phyloP scores from a whole-genome alignment of 495 filamentous ascomycete species.

The Aspergillus avenaceus region DNA sequence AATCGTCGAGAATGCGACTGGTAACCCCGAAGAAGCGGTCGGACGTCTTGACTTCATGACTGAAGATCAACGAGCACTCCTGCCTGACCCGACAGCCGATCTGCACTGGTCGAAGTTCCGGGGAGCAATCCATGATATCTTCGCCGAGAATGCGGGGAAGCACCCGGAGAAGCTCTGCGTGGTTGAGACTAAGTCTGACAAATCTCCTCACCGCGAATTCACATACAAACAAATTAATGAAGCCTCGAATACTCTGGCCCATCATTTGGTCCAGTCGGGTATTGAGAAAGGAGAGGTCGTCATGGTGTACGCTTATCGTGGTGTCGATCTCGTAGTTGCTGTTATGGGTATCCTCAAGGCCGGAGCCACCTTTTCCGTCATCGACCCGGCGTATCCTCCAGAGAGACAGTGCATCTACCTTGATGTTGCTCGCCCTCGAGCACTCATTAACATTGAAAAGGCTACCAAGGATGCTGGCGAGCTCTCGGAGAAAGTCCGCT shows the following conservation, averaged over 20 bases:
- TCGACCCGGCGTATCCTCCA: conserved; percentile 86
- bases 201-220: conserved; percentile 60
- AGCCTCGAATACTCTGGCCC: conserved; percentile 74
- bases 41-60: conserved; percentile 49
- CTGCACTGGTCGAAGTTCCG: conserved; percentile 80
- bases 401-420: conserved; percentile 87
- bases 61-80: conserved; percentile 35
- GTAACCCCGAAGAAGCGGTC: conserved; percentile 39
- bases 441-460: conserved; percentile 75
- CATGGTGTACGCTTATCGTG: conserved; percentile 86
- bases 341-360: conserved; percentile 55
- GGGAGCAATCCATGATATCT: conserved; percentile 79
- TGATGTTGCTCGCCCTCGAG: conserved; percentile 78
- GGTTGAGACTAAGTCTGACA: conserved; percentile 69
- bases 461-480: conserved; percentile 72
- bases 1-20: conserved; percentile 40
- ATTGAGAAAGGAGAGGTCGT: conserved; percentile 80
- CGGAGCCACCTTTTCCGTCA: conserved; percentile 53
- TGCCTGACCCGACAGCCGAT: conserved; percentile 73
- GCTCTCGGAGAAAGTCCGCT: conserved; percentile 63
- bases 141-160: conserved; percentile 62
- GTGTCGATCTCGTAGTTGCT: conserved; percentile 46
- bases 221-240: conserved; percentile 88
- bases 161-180: conserved; percentile 80
- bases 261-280: conserved; percentile 70